phyloP scores from a whole-genome alignment of 2,329 filamentous ascomycete species.

The Paraconiothyrium brasiliense region DNA sequence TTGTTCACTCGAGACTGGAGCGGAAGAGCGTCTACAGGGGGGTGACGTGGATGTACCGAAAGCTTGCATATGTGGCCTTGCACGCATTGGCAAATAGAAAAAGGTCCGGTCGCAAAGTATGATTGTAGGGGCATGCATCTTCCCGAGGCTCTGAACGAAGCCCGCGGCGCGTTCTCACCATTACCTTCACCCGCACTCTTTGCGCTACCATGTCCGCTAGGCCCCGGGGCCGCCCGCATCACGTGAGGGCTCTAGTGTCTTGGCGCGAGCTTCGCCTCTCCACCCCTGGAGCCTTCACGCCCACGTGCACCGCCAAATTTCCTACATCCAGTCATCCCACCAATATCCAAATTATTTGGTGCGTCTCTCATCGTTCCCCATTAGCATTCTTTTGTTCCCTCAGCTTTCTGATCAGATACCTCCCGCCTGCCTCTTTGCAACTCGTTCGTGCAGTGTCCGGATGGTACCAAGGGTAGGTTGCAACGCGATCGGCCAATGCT shows the following conservation, averaged over 20 bases:
- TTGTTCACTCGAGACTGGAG: slow-evolving; percentile 31
- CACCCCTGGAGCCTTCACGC: not conserved
- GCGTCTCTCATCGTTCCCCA: not conserved
- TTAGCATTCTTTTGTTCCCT: not conserved
- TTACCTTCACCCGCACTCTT: not conserved
- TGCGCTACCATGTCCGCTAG: not conserved
- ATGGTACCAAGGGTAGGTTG: not conserved
- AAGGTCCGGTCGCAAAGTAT: not conserved
- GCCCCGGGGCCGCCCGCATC: not conserved
- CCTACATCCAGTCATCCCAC: not conserved
- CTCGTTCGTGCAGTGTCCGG: not conserved
- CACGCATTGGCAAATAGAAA: slow-evolving; percentile 32
- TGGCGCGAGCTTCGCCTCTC: not conserved
- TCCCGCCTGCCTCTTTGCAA: not conserved
- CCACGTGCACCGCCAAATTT: not conserved
- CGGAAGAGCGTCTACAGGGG: slow-evolving; percentile 29
- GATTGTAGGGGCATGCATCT: not conserved
- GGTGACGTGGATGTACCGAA: slow-evolving; percentile 47
- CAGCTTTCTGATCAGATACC: not conserved
- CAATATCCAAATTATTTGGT: not conserved
- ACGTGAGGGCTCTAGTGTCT: not conserved
- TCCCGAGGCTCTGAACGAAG: not conserved
- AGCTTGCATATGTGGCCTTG: slow-evolving; percentile 33
- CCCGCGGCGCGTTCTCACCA: not conserved
- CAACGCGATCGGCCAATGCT: not conserved